Evolutionary conservation across 116 monocot species (phyloP).

Genomic region (Posidonia oceanica): DNA sequence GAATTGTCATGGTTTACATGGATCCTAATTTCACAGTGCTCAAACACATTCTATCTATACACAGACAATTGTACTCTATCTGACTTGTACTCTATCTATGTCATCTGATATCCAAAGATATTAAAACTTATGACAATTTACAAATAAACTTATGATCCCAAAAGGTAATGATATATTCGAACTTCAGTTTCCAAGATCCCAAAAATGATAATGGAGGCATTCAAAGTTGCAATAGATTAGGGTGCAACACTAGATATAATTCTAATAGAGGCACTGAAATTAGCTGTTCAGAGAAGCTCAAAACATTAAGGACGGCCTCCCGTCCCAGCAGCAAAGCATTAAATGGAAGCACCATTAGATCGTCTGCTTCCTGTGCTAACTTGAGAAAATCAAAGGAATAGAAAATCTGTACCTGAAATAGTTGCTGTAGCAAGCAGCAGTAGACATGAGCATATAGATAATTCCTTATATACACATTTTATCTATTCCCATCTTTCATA

Average conservation of each 20-base stretch:
- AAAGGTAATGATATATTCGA: no score
- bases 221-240: slow-evolving; percentile 34
- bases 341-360: slow-evolving; percentile 27
- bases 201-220: slow-evolving; percentile 24
- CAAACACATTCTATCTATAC: no score
- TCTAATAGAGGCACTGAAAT: slow-evolving; percentile 14
- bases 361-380: slow-evolving; percentile 14
- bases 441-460: background rate
- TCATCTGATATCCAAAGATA: no score
- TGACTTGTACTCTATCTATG: no score
- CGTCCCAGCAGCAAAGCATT: slow-evolving; percentile 23
- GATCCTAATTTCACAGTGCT: no score
- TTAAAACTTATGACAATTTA: no score
- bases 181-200: slow-evolving; percentile 21
- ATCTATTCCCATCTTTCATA: no score
- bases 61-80: no score
- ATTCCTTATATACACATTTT: no score
- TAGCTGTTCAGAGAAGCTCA: slow-evolving; percentile 26
- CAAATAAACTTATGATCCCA: no score
- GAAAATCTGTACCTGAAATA: background rate
- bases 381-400: slow-evolving; percentile 6
- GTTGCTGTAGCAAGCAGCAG: slow-evolving; percentile 1
- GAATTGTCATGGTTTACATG: no score
- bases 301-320: slow-evolving; percentile 17
- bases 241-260: slow-evolving; percentile 35